A percentile compares a stretch with the other conserved stretches of the same genome.
These are phyloP conservation scores for Neurospora hispaniola DNA, from an alignment of 495 filamentous ascomycete species.

Conservation along the genomic window DNA sequence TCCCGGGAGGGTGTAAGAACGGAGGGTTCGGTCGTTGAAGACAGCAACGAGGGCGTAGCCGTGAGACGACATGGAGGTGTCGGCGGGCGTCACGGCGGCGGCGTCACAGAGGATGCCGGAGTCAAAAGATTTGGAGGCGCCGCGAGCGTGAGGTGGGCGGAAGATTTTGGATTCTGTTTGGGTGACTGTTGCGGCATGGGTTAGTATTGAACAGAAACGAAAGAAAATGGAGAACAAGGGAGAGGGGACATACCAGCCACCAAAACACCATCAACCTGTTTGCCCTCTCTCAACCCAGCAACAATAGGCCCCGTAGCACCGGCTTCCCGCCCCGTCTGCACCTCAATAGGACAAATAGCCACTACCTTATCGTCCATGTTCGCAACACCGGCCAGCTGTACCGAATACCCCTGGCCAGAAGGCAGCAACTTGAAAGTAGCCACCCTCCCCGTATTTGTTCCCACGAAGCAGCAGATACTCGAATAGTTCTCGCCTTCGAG, in stretches of 20 bases:
- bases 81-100: constrained; percentile 60
- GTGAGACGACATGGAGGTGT: constrained; percentile 59
- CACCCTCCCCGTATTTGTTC: constrained; percentile 72
- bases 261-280: constrained; percentile 57
- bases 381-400: constrained; percentile 54
- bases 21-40: constrained; percentile 66
- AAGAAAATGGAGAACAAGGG: not conserved
- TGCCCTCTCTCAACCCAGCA: constrained; percentile 57
- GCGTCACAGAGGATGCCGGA: constrained; percentile 61
- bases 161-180: constrained; percentile 69
- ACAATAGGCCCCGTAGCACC: constrained; percentile 64
- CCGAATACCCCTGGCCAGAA: constrained; percentile 58
- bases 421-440: constrained; percentile 87
- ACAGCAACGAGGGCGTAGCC: constrained; percentile 73
- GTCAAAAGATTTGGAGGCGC: constrained; percentile 81
- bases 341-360: constrained; percentile 64
- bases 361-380: constrained; percentile 62
- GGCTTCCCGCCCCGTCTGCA: constrained; percentile 65
- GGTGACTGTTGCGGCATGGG: constrained; percentile 41
- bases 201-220: not conserved
- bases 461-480: constrained; percentile 84
- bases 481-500: constrained; percentile 90
- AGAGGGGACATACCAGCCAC: constrained; percentile 35
- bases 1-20: constrained; percentile 74
- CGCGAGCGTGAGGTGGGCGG: constrained; percentile 73